Evolutionary conservation across 352 stramenopile genomes (phyloP), one percentile per base, ranked within the genome.

Genomic region (Phytophthora pinifolia): DNA sequence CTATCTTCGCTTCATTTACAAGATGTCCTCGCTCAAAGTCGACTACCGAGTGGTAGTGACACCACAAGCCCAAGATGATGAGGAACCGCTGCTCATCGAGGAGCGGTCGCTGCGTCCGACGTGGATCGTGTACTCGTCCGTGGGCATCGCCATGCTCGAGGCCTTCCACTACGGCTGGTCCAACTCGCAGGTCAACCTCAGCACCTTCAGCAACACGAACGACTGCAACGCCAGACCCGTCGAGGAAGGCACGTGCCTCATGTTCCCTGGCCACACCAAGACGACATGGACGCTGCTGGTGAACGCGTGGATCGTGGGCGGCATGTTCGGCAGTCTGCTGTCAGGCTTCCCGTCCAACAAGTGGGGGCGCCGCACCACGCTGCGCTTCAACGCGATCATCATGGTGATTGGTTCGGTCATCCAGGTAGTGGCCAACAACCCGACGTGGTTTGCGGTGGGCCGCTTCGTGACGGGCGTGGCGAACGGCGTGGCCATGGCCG

Each of bases 131-230:
- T 85, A 85, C 57, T 42, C 58, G 22, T 74, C 67, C 15, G 53
- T 65, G 0, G 46, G 49, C 29, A 41, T 75, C 18, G 70, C 63
- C 17, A 61, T 79, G 27, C 53, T 82, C 9, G 51, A 77, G 20
- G 56, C 69, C 3, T 64, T 80, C 46, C 75, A 88, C 48, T 79
- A 74, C 55, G 74, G 76, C 42, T 87, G 76, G 76, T 74, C 65
- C 8, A 65, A 66, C 17, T 58, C 61, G 18, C 71, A 87, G 46
- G 50, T 87, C 53, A 84, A 82, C 46, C 54, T 79, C n/a, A 62
- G 59, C 15, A 72, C 54, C 9, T 85, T 77, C 56, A 65, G 76
- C 58, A 67, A 79, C 62, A 56, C 62, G 25, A 47, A 67, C 29
- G 58, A 65, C 30, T 87, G 76, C 30, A 29, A 69, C 5, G 72